A percentile compares a stretch with the other conserved stretches of the same genome.
Evolutionary conservation across 768 basidiomycete genomes (phyloP).

Genomic region (Leucosporidium creatinivorum): DNA sequence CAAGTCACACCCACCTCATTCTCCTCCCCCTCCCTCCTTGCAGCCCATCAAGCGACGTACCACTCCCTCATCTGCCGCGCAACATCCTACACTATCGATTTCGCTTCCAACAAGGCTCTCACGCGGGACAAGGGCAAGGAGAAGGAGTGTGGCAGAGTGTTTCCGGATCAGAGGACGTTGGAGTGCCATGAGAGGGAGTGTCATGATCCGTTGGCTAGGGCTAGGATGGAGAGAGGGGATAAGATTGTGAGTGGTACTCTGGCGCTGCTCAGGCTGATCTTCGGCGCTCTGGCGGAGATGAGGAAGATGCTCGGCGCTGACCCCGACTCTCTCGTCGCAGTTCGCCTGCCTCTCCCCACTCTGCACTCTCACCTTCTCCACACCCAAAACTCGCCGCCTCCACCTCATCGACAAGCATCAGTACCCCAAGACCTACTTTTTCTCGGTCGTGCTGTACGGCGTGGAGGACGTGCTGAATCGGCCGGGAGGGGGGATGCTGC

Average conservation of each 20-base stretch:
- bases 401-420: slow-evolving; percentile 33
- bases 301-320: slow-evolving; percentile 1
- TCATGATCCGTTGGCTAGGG: slow-evolving; percentile 32
- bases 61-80: slow-evolving; percentile 27
- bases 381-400: slow-evolving; percentile 30
- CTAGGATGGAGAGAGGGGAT: slow-evolving; percentile 24
- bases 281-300: too few relatives aligned
- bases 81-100: background rate
- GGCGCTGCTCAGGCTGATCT: too few relatives aligned
- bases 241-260: too few relatives aligned
- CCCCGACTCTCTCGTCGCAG: slow-evolving; percentile 1
- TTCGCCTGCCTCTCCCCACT: slow-evolving; percentile 26
- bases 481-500: slow-evolving; percentile 20
- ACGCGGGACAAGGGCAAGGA: background rate
- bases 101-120: background rate
- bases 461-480: slow-evolving; percentile 14
- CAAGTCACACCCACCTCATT: background rate
- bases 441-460: slow-evolving; percentile 25
- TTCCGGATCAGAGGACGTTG: slow-evolving; percentile 27
- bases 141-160: slow-evolving; percentile 27
- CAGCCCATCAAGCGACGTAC: slow-evolving; percentile 20
- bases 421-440: slow-evolving; percentile 32
- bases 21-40: slow-evolving; percentile 5
- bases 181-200: slow-evolving; percentile 31
- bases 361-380: slow-evolving; percentile 17